These are phyloP conservation scores for Cadophora malorum DNA, from an alignment of 2,329 filamentous ascomycete species.

Conservation along the genomic window DNA sequence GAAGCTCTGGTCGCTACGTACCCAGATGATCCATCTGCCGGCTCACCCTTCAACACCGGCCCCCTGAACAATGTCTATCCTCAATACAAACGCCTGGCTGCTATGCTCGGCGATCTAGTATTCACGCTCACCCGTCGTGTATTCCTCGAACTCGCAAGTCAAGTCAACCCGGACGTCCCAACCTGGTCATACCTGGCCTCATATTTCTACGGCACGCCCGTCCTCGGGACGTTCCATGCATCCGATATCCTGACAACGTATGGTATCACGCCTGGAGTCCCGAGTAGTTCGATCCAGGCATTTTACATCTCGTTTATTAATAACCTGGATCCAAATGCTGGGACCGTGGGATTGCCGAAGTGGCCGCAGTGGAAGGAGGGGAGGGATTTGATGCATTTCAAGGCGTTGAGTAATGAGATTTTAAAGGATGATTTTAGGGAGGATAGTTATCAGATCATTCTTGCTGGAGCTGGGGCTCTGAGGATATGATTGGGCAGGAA, in stretches of 20 bases:
- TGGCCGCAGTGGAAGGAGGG: constrained; percentile 62
- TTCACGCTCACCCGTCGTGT: constrained; percentile 75
- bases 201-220: constrained; percentile 73
- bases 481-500: constrained; percentile 30
- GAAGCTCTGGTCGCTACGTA: constrained; percentile 67
- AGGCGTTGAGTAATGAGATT: constrained; percentile 47
- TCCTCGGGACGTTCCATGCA: constrained; percentile 79
- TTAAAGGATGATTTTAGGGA: constrained; percentile 57
- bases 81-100: constrained; percentile 77
- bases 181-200: constrained; percentile 78
- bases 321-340: constrained; percentile 70
- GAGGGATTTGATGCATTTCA: constrained; percentile 58
- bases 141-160: constrained; percentile 59
- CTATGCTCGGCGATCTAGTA: constrained; percentile 75
- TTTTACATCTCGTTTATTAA: constrained; percentile 80
- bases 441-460: constrained; percentile 52
- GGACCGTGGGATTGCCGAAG: constrained; percentile 42
- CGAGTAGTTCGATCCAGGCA: constrained; percentile 63
- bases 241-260: constrained; percentile 69
- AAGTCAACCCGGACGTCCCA: constrained; percentile 62
- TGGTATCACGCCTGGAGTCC: constrained; percentile 41
- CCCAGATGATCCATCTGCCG: constrained; percentile 53
- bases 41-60: constrained; percentile 75
- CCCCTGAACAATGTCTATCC: constrained; percentile 75
- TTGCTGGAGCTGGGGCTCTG: constrained; percentile 37